Evolutionary conservation across 306 rosid genomes (phyloP), one percentile per base, ranked within the genome.

Genomic region (Casuarina cunninghamiana): DNA sequence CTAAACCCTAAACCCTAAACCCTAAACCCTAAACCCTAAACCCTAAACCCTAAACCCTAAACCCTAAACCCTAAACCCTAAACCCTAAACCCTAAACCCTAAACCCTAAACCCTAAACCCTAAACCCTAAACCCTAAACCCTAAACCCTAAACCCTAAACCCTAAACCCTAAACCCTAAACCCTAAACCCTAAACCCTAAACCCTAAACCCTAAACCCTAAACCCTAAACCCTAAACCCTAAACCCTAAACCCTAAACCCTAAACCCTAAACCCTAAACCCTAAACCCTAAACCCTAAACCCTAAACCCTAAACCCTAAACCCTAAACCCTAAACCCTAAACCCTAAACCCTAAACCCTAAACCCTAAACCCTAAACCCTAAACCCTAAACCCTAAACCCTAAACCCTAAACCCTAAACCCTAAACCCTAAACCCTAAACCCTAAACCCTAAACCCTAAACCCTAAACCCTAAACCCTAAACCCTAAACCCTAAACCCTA

Each of bases 401-500:
- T n/a, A 50, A 50, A 6, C 54, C 54, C 13, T 5, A 50, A 50
- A 50, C 54, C 54, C 54, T 50, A 50, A 50, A 50, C 54, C 54
- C 54, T 50, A 50, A 50, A 50, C 54, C 54, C 54, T 50, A 50
- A 50, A 50, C 54, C 54, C 54, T 50, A 50, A 45, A 8, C 49
- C 49, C 49, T 45, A 50, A 50, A 10, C 54, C 54, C 54, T 50
- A 53, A 53, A 53, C 58, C 58, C 58, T 53, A 53, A 53, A 53
- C 58, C 58, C 58, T 53, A 53, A 53, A 53, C 58, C 58, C 58
- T 53, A 53, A 53, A 53, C 58, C 58, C 58, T 53, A 53, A 53
- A 53, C 58, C 58, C 58, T 53, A 53, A 72, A 72, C 76, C 76
- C 45, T 53, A 72, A 72, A 72, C 75, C 75, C 75, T 72, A 72